phyloP scores from a whole-genome alignment of 2,329 filamentous ascomycete species.

The Diplodia intermedia region DNA sequence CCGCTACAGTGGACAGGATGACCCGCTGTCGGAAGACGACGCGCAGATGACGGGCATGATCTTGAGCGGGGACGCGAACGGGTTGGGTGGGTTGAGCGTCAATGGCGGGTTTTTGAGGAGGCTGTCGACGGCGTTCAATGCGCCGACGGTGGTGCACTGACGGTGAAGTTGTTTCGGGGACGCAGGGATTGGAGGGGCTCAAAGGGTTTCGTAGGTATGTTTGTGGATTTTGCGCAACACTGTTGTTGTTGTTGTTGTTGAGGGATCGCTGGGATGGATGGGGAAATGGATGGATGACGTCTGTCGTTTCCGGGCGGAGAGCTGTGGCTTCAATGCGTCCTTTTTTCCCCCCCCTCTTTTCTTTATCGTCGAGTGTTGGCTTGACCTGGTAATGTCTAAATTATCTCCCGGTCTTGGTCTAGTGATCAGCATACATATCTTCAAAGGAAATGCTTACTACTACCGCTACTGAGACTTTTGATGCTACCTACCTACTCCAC shows the following conservation, averaged over 20 bases:
- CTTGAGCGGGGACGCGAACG: neutral
- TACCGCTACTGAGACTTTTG: no score
- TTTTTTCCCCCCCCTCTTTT: no score
- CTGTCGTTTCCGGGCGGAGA: no score
- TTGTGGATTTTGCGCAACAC: neutral
- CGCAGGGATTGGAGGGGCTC: neutral
- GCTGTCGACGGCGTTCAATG: constrained; percentile 19
- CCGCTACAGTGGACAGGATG: constrained; percentile 20
- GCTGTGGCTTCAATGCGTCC: no score
- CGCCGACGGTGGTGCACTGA: constrained; percentile 24
- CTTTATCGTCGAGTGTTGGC: no score
- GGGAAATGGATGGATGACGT: no score
- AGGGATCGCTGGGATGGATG: no score
- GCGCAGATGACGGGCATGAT: constrained; percentile 9
- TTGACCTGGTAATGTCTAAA: no score
- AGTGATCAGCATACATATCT: no score
- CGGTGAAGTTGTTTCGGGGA: no score
- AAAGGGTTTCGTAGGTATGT: neutral
- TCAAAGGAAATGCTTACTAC: no score
- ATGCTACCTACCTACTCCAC: neutral
- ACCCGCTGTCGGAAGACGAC: constrained; percentile 25
- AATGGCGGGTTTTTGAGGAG: constrained; percentile 27
- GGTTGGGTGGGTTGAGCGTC: neutral
- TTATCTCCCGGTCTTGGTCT: no score
- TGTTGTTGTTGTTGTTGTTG: neutral